Evolutionary conservation across 1,284 basidiomycete species (phyloP).

Genomic region (Rhodotorula glutinis): DNA sequence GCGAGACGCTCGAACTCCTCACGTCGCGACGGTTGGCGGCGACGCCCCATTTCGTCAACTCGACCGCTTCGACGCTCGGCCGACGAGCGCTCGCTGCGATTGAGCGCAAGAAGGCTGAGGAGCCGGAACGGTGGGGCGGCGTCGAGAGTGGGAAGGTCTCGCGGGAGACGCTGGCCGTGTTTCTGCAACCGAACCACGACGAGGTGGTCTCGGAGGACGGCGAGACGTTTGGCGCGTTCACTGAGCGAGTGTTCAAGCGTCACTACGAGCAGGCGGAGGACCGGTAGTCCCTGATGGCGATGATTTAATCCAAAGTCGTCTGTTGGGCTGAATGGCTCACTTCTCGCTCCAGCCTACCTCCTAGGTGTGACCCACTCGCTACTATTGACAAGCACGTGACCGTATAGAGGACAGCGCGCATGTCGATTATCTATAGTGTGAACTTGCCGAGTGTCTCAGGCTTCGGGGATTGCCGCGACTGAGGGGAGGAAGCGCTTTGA

Average conservation of each 20-base stretch:
- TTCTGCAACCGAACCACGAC: constrained; percentile 76
- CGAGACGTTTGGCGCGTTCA: constrained; percentile 80
- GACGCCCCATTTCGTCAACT: constrained; percentile 83
- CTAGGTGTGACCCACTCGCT: too few relatives aligned
- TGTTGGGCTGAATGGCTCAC: too few relatives aligned
- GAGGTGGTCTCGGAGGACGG: constrained; percentile 62
- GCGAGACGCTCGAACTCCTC: constrained; percentile 82
- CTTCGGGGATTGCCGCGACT: too few relatives aligned
- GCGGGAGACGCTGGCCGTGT: constrained; percentile 58
- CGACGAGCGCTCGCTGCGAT: constrained; percentile 28
- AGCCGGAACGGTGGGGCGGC: constrained; percentile 53
- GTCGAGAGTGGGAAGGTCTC: constrained; percentile 68
- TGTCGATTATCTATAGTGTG: too few relatives aligned
- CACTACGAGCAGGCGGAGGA: constrained; percentile 20
- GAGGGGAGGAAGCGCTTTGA: too few relatives aligned
- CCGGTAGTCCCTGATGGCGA: background rate
- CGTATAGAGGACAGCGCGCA: too few relatives aligned
- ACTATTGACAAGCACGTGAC: too few relatives aligned
- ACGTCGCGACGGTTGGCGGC: constrained; percentile 72
- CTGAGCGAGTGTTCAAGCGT: constrained; percentile 22
- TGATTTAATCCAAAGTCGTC: too few relatives aligned
- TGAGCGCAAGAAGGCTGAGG: constrained; percentile 43
- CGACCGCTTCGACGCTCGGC: constrained; percentile 30
- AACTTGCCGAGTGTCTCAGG: background rate
- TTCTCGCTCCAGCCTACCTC: too few relatives aligned